Base-by-base conservation (phyloP, 2,329 filamentous ascomycete species). In the Thielaviopsis cerberus region DNA sequence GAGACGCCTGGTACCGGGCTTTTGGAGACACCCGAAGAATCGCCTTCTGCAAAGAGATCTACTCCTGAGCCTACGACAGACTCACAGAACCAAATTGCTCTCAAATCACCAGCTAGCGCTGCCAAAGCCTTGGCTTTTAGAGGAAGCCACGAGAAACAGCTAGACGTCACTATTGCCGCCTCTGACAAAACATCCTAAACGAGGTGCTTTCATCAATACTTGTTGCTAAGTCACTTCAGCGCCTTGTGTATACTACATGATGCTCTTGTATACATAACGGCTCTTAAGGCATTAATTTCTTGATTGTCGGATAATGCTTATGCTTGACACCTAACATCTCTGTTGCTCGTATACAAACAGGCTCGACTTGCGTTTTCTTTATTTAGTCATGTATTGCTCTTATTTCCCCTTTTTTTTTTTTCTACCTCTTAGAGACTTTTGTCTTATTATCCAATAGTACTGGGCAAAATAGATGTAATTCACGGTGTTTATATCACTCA, bases 111-210 rank as follows among this genome's bases (percentile, higher is more conserved):
- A 10, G 62, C 67, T 7, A 66, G 69, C 37, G 66, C 70, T 55
- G 65, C 72, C 25, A 75, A 74, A 15, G 69, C 76, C 27, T 67
- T 83, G 64, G 78, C 80, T 64, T 79, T 79, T 70, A 76, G 80
- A 65, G 76, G 77, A 63, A 82, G 79, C 64, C 79, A 80, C 24
- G 80, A 82, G 65, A 82, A 82, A 69, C 64, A 70, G 55, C 69
- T 71, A 56, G 65, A 66, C 53, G 63, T 70, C 34, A 64, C 67
- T 8, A 64, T 61, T 24, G 62, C 64, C 22, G 63, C 67, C 48
- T 63, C 68, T 20, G 63, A 72, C 34, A 65, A 68, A 61, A 52
- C 52, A 17, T 23, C 54, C 27, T 56, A 56, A 22, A 51, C 17
- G 2, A n/a, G 27, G 61, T 52, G 25, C 10, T 48, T 17, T 17